phyloP scores from a whole-genome alignment of 768 basidiomycete genomes.

The Vararia minispora region DNA sequence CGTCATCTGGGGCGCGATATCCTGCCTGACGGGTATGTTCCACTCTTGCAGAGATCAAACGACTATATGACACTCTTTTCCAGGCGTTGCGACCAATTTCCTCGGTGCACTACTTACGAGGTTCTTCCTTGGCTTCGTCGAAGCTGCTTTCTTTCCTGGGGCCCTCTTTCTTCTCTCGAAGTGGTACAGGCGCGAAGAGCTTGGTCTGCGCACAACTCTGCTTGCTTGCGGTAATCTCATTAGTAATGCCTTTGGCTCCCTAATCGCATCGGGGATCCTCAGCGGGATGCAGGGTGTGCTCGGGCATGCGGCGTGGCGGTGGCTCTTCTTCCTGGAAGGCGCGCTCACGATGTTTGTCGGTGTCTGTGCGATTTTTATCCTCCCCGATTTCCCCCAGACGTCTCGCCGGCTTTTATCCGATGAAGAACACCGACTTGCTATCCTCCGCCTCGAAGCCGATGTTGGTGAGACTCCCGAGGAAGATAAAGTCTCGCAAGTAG shows the following conservation, averaged over 20 bases:
- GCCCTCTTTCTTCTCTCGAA: slow-evolving; percentile 52
- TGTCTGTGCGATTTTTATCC: slow-evolving; percentile 43
- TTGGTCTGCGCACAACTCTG: slow-evolving; percentile 58
- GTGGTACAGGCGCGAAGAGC: slow-evolving; percentile 65
- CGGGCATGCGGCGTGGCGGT: slow-evolving; percentile 69
- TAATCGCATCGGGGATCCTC: slow-evolving; percentile 70
- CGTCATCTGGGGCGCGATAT: slow-evolving; percentile 56
- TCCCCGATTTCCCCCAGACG: slow-evolving; percentile 65
- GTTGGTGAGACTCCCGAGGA: slow-evolving; percentile 39
- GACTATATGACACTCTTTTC: not conserved
- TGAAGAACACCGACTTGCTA: slow-evolving; percentile 45
- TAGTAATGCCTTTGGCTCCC: slow-evolving; percentile 72
- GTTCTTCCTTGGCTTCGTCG: slow-evolving; percentile 57
- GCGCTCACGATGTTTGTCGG: slow-evolving; percentile 43
- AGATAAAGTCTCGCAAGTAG: slow-evolving; percentile 23
- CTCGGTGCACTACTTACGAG: slow-evolving; percentile 53
- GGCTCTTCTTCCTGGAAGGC: slow-evolving; percentile 67
- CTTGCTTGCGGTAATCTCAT: slow-evolving; percentile 65
- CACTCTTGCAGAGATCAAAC: not conserved
- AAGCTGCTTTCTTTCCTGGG: slow-evolving; percentile 61
- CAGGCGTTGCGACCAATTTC: slow-evolving; percentile 26
- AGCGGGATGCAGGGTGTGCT: slow-evolving; percentile 57
- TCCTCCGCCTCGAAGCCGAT: slow-evolving; percentile 54
- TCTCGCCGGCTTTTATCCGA: slow-evolving; percentile 49
- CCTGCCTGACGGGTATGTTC: slow-evolving; percentile 27